These are phyloP conservation scores for Lentinula aciculospora DNA, from an alignment of 768 basidiomycete genomes.

Conservation along the genomic window DNA sequence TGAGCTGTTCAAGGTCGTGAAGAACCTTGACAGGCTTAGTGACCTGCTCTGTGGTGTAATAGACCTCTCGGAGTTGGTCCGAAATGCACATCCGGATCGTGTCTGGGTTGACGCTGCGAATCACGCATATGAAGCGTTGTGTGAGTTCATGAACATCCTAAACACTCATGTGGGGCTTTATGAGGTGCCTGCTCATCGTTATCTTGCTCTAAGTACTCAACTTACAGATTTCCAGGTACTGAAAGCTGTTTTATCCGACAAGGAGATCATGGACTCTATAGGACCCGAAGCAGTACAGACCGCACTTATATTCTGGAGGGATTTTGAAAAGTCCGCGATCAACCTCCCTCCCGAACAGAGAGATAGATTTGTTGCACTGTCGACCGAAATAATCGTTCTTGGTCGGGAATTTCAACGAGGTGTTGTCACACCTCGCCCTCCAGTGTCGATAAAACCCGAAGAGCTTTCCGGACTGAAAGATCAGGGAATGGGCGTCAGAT, in stretches of 20 bases:
- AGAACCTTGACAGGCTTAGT: conserved; percentile 94
- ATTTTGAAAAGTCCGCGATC: conserved; percentile 97
- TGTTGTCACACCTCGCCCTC: conserved; percentile 55
- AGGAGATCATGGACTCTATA: conserved; percentile 57
- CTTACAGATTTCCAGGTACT: conserved; percentile 46
- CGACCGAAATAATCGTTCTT: conserved; percentile 82
- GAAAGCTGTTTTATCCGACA: conserved; percentile 63
- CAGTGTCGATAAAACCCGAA: conserved; percentile 60
- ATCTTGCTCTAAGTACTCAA: conserved; percentile 9
- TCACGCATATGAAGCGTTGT: conserved; percentile 83
- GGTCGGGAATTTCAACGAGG: conserved; percentile 83
- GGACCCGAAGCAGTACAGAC: conserved; percentile 77
- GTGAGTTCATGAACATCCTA: conserved; percentile 95
- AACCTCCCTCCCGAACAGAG: conserved; percentile 76
- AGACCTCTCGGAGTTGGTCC: conserved; percentile 89
- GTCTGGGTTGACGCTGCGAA: conserved; percentile 83
- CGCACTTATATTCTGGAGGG: conserved; percentile 90
- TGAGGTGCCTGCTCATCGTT: conserved; percentile 49
- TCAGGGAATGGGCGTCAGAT: conserved; percentile 66
- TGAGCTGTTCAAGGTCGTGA: conserved; percentile 83
- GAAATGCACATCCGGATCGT: conserved; percentile 88
- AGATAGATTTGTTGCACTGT: conserved; percentile 79
- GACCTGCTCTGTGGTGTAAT: conserved; percentile 96
- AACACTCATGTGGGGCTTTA: conserved; percentile 93
- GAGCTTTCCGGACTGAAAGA: conserved; percentile 74